These are phyloP conservation scores for Lecanicillium sp. DNA, from an alignment of 2,329 filamentous ascomycete genomes.

Conservation along the genomic window DNA sequence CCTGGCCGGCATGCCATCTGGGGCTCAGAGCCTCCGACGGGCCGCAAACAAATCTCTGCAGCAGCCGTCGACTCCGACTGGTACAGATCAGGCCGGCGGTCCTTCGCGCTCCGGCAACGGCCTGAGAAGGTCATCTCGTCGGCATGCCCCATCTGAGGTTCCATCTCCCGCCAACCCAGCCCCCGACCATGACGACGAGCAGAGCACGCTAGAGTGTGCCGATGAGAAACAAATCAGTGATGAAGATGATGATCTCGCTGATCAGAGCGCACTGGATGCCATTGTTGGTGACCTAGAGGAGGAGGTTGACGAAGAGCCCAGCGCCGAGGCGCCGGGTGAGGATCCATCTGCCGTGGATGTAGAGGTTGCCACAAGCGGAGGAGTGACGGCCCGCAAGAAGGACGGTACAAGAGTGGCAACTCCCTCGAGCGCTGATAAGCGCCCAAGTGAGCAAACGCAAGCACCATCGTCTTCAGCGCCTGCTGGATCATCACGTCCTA, in stretches of 20 bases:
- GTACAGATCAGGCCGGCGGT: conserved; percentile 40
- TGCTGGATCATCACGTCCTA: conserved; percentile 56
- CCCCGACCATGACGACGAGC: conserved; percentile 53
- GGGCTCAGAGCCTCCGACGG: conserved; percentile 36
- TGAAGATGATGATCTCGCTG: conserved; percentile 64
- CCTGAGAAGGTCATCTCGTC: conserved; percentile 58
- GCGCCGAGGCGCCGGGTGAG: conserved; percentile 24
- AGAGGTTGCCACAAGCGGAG: conserved; percentile 79
- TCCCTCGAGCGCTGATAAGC: conserved; percentile 54
- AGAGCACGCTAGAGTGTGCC: conserved; percentile 79
- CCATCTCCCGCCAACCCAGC: conserved; percentile 46
- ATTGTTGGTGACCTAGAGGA: conserved; percentile 90
- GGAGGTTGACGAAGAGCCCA: conserved; percentile 64
- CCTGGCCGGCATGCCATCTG: conserved; percentile 20
- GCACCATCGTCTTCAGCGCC: conserved; percentile 42
- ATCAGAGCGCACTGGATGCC: conserved; percentile 66
- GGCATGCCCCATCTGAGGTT: conserved; percentile 48
- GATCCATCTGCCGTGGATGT: conserved; percentile 83
- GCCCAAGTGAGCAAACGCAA: conserved; percentile 33
- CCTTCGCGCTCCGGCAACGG: conserved; percentile 52
- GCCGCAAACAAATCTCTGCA: conserved; percentile 33
- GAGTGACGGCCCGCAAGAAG: conserved; percentile 84
- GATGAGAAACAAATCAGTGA: conserved; percentile 81
- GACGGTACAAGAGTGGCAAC: conserved; percentile 84
- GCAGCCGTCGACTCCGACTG: conserved; percentile 34